Percentiles rank a stretch among this genome's conserved stretches.
These are phyloP conservation scores for Adiantum capillusveneris DNA, from an alignment of 75 land plant genomes.

Conservation along the genomic window DNA sequence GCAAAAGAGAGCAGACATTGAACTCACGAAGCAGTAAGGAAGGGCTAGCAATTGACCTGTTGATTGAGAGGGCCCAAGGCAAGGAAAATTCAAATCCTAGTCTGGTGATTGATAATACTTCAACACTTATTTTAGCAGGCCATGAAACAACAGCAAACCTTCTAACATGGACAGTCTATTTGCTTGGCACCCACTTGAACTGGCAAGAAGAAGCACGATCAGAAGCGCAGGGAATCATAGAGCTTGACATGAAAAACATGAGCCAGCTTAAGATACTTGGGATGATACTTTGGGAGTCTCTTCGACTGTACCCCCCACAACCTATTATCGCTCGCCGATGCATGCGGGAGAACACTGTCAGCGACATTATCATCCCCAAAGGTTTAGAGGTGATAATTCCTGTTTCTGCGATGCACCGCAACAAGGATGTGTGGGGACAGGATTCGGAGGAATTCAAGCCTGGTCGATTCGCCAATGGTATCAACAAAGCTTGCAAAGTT, in stretches of 20 bases:
- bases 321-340: slow-evolving; percentile 34
- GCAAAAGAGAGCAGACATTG: neutral
- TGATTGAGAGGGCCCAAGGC: neutral
- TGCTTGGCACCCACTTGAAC: slow-evolving; percentile 24
- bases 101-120: slow-evolving; percentile 19
- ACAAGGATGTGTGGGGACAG: slow-evolving; percentile 24
- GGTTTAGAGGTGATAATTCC: slow-evolving; percentile 32
- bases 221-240: slow-evolving; percentile 13
- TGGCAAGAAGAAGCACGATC: slow-evolving; percentile 39
- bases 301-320: slow-evolving; percentile 34
- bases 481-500: slow-evolving; percentile 22
- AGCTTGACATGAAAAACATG: slow-evolving; percentile 10
- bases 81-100: neutral
- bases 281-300: slow-evolving; percentile 30
- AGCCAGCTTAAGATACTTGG: slow-evolving; percentile 24
- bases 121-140: slow-evolving; percentile 38
- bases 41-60: neutral
- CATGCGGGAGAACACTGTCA: slow-evolving; percentile 24
- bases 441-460: slow-evolving; percentile 43
- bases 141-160: slow-evolving; percentile 43
- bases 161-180: slow-evolving; percentile 35
- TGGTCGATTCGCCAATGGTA: slow-evolving; percentile 54
- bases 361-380: slow-evolving; percentile 16
- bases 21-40: neutral
- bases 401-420: slow-evolving; percentile 20